A percentile compares a stretch with the other conserved stretches of the same genome.
phyloP scores from a whole-genome alignment of 2,329 filamentous ascomycete genomes.

The Periconia sp. region DNA sequence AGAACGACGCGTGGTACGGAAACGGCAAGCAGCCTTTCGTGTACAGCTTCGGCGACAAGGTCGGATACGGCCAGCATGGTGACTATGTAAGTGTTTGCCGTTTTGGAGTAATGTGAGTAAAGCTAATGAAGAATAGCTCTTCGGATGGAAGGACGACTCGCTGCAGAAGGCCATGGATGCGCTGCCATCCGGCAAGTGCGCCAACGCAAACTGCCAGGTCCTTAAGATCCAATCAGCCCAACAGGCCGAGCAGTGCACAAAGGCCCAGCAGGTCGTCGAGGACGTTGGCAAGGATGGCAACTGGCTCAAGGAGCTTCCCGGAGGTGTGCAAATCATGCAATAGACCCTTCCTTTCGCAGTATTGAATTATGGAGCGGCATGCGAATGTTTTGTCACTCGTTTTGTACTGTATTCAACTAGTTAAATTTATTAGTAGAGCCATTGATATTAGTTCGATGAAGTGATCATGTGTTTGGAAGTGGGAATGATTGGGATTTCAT shows the following conservation, averaged over 20 bases:
- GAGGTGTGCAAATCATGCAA: constrained; percentile 22
- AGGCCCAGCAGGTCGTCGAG: constrained; percentile 52
- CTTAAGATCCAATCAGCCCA: constrained; percentile 31
- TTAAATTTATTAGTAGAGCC: no score
- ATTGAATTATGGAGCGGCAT: neutral
- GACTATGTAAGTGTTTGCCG: neutral
- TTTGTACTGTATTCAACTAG: neutral
- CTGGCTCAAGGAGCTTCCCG: constrained; percentile 34
- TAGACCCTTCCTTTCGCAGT: constrained; percentile 1
- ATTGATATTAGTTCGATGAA: no score
- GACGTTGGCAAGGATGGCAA: constrained; percentile 37
- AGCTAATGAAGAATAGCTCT: constrained; percentile 24
- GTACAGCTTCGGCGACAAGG: constrained; percentile 27
- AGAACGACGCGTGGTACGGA: constrained; percentile 22
- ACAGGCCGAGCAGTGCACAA: constrained; percentile 29
- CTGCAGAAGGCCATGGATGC: constrained; percentile 35
- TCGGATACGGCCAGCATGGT: neutral
- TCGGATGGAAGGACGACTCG: constrained; percentile 31
- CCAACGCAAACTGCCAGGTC: constrained; percentile 31
- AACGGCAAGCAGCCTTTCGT: constrained; percentile 30
- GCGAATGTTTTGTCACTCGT: neutral
- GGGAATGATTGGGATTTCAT: no score
- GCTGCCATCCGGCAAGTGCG: constrained; percentile 29
- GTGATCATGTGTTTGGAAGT: no score
- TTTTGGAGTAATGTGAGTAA: neutral